Base-by-base conservation (phyloP, 768 basidiomycete species). In the Pleurotus sapidus region DNA sequence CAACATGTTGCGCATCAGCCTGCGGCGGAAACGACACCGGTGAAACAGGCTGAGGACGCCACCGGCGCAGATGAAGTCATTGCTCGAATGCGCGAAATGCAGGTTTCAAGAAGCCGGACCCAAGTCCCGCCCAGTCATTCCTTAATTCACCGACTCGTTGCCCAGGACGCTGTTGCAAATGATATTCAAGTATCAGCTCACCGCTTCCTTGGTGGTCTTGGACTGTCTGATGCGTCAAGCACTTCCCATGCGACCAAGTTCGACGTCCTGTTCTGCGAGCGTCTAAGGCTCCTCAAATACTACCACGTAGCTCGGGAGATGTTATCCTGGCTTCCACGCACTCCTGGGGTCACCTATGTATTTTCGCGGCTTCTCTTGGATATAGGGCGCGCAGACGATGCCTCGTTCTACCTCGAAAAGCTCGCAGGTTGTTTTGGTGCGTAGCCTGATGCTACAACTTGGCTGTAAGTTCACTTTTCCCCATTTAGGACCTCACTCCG, bases 271-370 rank as follows among this genome's bases (percentile, higher is more conserved):
- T 86, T 94, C 64, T 91, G 88, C 64, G 85, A 93, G 60, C 73
- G 77, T 25, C 77, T 96, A 46, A 78, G 89, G 38, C 67, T 73
- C 1, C 72, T 89, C 53, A 88, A 86, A 14, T 87, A 88, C 64
- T 74, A 78, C 57, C 77, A 82, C 57, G 75, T 82, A 37, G 78
- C 89, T 1, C 71, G 80, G 49, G 87, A 89, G 59, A 74, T 91
- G 56, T 72, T 92, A 46, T 83, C 84, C 20, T 89, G 89, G 84
- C 79, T 95, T 24, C 93, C 94, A 9, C 75, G 87, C 47, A 88
- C 89, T 14, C 84, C 93, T 24, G 90, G 83, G 3, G 84, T 85
- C 49, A 79, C 80, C 27, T 96, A 92, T 68, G 82, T 95, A 39
- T 79, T 82, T 39, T 86, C 86, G 4, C 77, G 86, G 60, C 73